Conservation (phyloP, 2,329 filamentous ascomycete genomes). For the Botrytis squamosa region DNA sequence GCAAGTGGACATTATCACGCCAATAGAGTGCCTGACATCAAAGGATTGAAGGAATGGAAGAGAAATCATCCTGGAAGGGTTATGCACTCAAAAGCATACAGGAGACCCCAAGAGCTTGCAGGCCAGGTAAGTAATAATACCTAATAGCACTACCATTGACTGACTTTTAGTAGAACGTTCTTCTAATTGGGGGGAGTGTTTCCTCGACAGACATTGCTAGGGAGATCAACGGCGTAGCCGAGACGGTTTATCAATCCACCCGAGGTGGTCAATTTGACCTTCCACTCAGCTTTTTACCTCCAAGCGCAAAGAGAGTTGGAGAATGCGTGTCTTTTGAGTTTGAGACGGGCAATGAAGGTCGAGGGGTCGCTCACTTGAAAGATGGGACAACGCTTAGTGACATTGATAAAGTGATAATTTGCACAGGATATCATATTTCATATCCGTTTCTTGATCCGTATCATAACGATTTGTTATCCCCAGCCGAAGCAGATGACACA, state of each 20-base stretch:
- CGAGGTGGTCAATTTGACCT: conserved; percentile 32
- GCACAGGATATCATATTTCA: conserved; percentile 67
- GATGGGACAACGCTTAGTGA: conserved; percentile 52
- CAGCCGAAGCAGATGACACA: conserved; percentile 50
- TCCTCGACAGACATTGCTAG: conserved; percentile 46
- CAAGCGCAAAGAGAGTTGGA: conserved; percentile 25
- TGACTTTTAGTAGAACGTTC: conserved; percentile 44
- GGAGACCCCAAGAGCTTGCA: conserved; percentile 56
- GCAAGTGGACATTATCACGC: conserved; percentile 67
- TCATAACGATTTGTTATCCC: conserved; percentile 41
- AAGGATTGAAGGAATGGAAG: conserved; percentile 60
- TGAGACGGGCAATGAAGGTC: conserved; percentile 42
- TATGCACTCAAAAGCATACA: conserved; percentile 71
- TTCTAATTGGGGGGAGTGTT: conserved; percentile 56
- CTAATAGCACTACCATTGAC: neutral
- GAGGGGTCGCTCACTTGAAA: conserved; percentile 51
- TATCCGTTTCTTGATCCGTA: conserved; percentile 61
- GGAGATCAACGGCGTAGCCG: conserved; percentile 31
- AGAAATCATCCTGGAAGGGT: conserved; percentile 51
- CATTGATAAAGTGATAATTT: conserved; percentile 62
- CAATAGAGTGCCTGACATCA: conserved; percentile 59
- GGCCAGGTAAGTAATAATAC: conserved; percentile 42
- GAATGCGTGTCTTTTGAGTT: conserved; percentile 30
- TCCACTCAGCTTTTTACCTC: conserved; percentile 29
- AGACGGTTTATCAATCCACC: conserved; percentile 34